phyloP scores from a whole-genome alignment of 495 filamentous ascomycete genomes.

The Penicillium ucsense region DNA sequence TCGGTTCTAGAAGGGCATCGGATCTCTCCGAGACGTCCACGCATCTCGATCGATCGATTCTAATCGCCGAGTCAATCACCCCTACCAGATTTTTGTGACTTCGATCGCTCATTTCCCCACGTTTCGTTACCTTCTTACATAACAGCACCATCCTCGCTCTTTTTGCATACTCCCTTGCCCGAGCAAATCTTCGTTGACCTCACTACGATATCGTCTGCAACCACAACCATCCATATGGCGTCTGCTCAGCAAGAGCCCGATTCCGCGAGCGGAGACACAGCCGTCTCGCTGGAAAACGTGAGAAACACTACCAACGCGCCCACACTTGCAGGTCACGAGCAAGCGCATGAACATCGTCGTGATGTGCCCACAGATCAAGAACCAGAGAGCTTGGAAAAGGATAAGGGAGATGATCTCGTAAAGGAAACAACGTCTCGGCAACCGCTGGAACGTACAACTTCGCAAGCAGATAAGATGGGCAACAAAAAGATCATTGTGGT shows the following conservation, averaged over 20 bases:
- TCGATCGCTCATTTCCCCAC: neutral
- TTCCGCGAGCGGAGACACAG: slow-evolving; percentile 13
- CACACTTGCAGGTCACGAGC: neutral
- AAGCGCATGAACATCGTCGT: neutral
- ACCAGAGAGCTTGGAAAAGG: neutral
- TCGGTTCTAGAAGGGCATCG: too few species aligned
- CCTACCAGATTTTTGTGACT: neutral
- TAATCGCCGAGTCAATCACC: slow-evolving; percentile 1
- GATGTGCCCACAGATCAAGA: neutral
- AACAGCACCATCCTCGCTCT: too few species aligned
- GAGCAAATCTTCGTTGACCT: too few species aligned
- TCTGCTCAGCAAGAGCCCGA: slow-evolving; percentile 5
- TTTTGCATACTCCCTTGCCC: too few species aligned
- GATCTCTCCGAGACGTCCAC: too few species aligned
- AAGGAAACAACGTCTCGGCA: slow-evolving; percentile 16
- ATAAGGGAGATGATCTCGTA: slow-evolving; percentile 6
- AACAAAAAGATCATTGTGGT: slow-evolving; percentile 40
- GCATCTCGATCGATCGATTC: slow-evolving; percentile 4
- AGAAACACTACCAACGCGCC: slow-evolving; percentile 6
- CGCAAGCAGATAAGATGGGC: slow-evolving; percentile 35
- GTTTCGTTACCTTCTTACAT: neutral
- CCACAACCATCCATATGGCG: slow-evolving; percentile 2
- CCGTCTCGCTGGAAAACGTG: neutral
- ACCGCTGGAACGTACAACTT: slow-evolving; percentile 26
- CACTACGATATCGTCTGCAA: too few species aligned